Evolutionary conservation across 164 flowering plant species (phyloP).

Genomic region (Vitis labrusca): DNA sequence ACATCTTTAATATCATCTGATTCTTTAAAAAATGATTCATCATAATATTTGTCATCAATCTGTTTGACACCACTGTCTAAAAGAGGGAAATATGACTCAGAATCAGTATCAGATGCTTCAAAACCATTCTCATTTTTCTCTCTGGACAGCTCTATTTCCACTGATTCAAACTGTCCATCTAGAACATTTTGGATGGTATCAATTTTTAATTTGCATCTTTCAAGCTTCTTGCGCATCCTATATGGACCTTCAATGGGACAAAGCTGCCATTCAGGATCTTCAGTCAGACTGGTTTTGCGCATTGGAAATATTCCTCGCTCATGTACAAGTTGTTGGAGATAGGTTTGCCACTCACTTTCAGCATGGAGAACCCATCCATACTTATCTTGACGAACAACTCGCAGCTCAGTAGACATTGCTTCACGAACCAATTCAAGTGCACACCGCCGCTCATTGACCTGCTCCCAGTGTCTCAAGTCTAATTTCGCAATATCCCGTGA

Average conservation of each 20-base stretch:
- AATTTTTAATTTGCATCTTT: constrained; percentile 70
- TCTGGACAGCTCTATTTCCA: constrained; percentile 45
- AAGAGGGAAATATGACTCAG: constrained; percentile 55
- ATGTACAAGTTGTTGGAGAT: constrained; percentile 95
- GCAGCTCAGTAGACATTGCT: constrained; percentile 88
- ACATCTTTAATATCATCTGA: constrained; percentile 54
- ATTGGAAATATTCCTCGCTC: constrained; percentile 90
- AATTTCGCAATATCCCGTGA: constrained; percentile 62
- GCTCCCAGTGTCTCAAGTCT: constrained; percentile 82
- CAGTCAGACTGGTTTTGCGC: constrained; percentile 33
- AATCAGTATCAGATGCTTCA: constrained; percentile 55
- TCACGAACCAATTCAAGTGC: constrained; percentile 92
- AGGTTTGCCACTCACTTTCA: constrained; percentile 97
- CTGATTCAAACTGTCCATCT: constrained; percentile 45
- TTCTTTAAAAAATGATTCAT: constrained; percentile 54
- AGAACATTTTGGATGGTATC: constrained; percentile 74
- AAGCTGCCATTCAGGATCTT: constrained; percentile 94
- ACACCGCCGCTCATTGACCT: constrained; percentile 84
- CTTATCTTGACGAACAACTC: constrained; percentile 95
- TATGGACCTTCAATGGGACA: constrained; percentile 99
- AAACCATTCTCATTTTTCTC: constrained; percentile 42
- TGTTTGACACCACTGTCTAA: constrained; percentile 45
- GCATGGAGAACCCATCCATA: constrained; percentile 99
- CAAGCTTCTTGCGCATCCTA: constrained; percentile 97
- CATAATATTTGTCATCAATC: constrained; percentile 48